These are phyloP conservation scores for Cryptosporidium baileyi DNA, from an alignment of 169 alveolate species.

Conservation along the genomic window DNA sequence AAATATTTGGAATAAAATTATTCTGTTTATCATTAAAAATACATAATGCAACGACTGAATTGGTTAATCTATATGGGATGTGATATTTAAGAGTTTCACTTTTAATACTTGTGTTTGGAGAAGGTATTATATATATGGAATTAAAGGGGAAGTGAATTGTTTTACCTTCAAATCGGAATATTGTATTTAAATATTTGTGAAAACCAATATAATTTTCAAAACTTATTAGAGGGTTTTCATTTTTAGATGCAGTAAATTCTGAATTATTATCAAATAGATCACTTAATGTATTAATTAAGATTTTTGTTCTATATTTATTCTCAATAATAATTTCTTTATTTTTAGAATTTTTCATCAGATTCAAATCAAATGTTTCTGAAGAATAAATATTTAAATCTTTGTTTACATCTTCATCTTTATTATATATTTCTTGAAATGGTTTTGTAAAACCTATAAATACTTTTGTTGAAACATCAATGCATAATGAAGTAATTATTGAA, in stretches of 20 bases:
- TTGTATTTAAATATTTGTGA: neutral
- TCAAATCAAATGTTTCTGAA: neutral
- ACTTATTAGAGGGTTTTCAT: neutral
- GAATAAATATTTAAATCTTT: neutral
- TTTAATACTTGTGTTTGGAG: neutral
- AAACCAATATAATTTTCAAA: constrained; percentile 50
- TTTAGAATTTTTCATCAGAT: neutral
- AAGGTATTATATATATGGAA: constrained; percentile 17
- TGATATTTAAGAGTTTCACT: neutral
- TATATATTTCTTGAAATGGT: neutral
- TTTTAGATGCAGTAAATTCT: neutral
- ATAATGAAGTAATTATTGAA: constrained; percentile 41
- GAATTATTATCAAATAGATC: neutral
- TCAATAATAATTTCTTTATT: neutral
- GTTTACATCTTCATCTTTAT: neutral
- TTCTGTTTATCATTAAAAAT: constrained; percentile 20
- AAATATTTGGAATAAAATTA: constrained; percentile 14
- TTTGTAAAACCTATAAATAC: constrained; percentile 47
- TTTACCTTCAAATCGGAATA: neutral
- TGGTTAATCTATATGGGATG: constrained; percentile 22
- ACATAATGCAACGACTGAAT: constrained; percentile 60
- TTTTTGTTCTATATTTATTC: neutral
- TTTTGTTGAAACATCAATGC: constrained; percentile 11
- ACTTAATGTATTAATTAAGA: constrained; percentile 22
- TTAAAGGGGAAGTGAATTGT: constrained; percentile 30